Percentiles rank a stretch among this genome's conserved stretches.
Conservation (phyloP, 768 basidiomycete genomes). For the Rhodotorula diobovata region DNA sequence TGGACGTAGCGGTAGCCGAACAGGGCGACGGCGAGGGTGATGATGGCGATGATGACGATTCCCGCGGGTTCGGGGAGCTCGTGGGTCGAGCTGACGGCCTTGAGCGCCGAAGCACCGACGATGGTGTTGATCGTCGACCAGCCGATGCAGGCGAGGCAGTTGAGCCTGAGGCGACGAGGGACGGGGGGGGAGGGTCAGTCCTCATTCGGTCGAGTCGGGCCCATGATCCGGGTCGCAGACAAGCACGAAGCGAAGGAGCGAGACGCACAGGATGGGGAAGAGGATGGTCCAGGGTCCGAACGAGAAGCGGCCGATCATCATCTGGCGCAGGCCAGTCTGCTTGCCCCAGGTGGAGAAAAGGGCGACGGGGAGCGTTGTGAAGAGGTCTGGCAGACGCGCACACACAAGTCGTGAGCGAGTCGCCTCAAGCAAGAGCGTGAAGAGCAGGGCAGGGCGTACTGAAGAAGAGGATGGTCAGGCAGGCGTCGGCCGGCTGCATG, state of each 20-base stretch:
- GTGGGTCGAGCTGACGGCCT: slow-evolving; percentile 40
- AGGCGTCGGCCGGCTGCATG: slow-evolving; percentile 49
- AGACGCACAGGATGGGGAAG: slow-evolving; percentile 44
- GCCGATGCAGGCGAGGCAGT: slow-evolving; percentile 39
- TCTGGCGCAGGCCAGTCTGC: slow-evolving; percentile 51
- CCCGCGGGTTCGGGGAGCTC: slow-evolving; percentile 50
- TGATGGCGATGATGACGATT: slow-evolving; percentile 52
- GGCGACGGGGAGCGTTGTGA: slow-evolving; percentile 46
- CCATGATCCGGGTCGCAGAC: too few species aligned
- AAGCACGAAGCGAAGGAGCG: slow-evolving; percentile 26
- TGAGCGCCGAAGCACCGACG: slow-evolving; percentile 44
- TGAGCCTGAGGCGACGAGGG: slow-evolving; percentile 14
- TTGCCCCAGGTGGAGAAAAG: slow-evolving; percentile 51
- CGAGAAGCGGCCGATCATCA: slow-evolving; percentile 51
- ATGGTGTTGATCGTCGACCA: slow-evolving; percentile 46
- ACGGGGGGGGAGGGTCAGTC: slow-evolving; percentile 43
- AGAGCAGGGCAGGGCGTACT: slow-evolving; percentile 25
- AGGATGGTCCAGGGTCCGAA: slow-evolving; percentile 46
- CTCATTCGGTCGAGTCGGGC: slow-evolving; percentile 26
- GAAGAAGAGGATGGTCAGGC: slow-evolving; percentile 52
- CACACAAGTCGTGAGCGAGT: neutral
- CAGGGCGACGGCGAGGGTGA: slow-evolving; percentile 50
- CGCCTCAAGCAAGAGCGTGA: neutral
- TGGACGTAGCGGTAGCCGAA: slow-evolving; percentile 50
- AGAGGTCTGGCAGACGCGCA: slow-evolving; percentile 37